Conservation (phyloP, 768 basidiomycete species). For the Mycena indigotica region DNA sequence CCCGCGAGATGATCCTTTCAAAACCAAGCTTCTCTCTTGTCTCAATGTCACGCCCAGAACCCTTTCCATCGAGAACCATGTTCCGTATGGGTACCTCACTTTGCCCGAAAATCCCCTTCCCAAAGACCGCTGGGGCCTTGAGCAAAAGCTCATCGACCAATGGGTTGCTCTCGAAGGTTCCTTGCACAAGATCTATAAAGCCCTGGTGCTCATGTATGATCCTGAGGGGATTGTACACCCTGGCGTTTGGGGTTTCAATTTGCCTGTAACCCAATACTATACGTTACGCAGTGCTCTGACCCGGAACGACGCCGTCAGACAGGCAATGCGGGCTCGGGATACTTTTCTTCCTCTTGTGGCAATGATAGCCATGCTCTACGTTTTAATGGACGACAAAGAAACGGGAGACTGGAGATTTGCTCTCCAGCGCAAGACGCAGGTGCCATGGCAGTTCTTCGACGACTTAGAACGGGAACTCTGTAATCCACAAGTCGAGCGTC, state of each 20-base stretch:
- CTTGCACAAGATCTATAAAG: too few species aligned
- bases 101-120: not conserved
- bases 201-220: not conserved
- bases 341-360: not conserved
- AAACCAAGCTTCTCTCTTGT: not conserved
- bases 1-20: not conserved
- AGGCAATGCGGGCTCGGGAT: not conserved
- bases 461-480: slow-evolving; percentile 10
- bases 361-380: too few species aligned
- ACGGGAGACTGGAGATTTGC: not conserved
- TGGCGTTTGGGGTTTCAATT: not conserved
- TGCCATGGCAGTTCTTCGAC: not conserved
- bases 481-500: slow-evolving; percentile 3
- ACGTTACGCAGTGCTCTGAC: not conserved
- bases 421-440: not conserved
- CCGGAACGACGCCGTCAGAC: not conserved
- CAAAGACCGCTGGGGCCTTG: not conserved
- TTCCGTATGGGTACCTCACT: not conserved
- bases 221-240: not conserved
- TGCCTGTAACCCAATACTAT: not conserved
- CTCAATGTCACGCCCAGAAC: not conserved
- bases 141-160: too few species aligned
- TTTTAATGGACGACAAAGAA: slow-evolving; percentile 8
- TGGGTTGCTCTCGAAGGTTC: not conserved
- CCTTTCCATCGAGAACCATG: not conserved